These are phyloP conservation scores for Brassica incana DNA, from an alignment of 345 rosid genomes.

Conservation along the genomic window DNA sequence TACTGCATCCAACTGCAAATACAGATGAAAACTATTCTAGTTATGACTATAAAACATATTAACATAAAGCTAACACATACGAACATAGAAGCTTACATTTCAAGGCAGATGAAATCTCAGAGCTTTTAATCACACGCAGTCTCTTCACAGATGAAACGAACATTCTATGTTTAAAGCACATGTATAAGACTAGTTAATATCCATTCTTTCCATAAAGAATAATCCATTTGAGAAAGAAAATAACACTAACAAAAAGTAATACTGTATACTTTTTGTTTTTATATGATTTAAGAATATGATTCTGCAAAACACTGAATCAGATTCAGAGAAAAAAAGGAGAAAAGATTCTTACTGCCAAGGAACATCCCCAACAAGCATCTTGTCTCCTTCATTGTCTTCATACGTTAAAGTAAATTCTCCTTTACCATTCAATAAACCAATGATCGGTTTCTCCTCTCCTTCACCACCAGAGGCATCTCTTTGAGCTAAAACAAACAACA, in stretches of 20 bases:
- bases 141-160: slow-evolving; percentile 94
- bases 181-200: slow-evolving; percentile 25
- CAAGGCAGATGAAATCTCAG: slow-evolving; percentile 52
- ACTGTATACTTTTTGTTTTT: slow-evolving; percentile 24
- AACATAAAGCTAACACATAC: neutral
- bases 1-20: slow-evolving; percentile 37
- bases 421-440: slow-evolving; percentile 70
- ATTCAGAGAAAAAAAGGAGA: slow-evolving; percentile 33
- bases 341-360: slow-evolving; percentile 95
- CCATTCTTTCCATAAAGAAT: neutral
- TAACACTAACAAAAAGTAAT: neutral
- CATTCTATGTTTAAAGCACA: slow-evolving; percentile 55
- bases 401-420: slow-evolving; percentile 97
- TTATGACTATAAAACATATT: slow-evolving; percentile 8
- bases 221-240: neutral
- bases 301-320: slow-evolving; percentile 44
- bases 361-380: slow-evolving; percentile 99
- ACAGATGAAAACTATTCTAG: neutral
- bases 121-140: slow-evolving; percentile 88
- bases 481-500: slow-evolving; percentile 56
- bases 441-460: slow-evolving; percentile 70
- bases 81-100: slow-evolving; percentile 32
- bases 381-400: slow-evolving; percentile 99
- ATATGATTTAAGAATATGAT: slow-evolving; percentile 33
- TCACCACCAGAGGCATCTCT: slow-evolving; percentile 61